These are phyloP conservation scores for Boehmeria nivea DNA, from an alignment of 306 rosid genomes.

Conservation along the genomic window DNA sequence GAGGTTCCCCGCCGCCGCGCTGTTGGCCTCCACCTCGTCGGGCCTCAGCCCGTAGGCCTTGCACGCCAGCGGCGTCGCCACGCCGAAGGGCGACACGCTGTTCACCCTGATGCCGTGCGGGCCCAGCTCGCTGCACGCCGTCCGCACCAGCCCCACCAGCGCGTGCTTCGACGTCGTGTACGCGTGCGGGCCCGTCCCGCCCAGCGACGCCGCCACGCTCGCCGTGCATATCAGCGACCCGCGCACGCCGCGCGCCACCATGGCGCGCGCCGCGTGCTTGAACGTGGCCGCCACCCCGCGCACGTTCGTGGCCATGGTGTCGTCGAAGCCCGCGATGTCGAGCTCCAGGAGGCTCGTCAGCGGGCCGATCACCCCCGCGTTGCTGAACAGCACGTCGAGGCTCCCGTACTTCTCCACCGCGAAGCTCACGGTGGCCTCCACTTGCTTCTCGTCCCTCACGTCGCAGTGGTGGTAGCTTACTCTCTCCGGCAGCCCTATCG, in stretches of 20 bases:
- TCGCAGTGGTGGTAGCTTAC: conserved; percentile 65
- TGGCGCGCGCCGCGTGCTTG: conserved; percentile 63
- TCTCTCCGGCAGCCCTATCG: conserved; percentile 32
- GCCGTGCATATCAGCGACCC: conserved; percentile 85
- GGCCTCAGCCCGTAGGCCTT: conserved; percentile 37
- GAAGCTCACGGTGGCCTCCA: conserved; percentile 48
- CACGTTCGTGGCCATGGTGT: conserved; percentile 59
- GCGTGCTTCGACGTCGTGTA: conserved; percentile 72
- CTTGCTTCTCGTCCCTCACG: conserved; percentile 69
- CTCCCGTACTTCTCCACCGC: conserved; percentile 54
- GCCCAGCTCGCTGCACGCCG: conserved; percentile 77
- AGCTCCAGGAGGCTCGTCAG: conserved; percentile 55
- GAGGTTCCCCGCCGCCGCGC: conserved; percentile 40
- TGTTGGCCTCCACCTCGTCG: conserved; percentile 40
- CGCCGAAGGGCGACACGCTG: conserved; percentile 72
- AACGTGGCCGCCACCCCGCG: conserved; percentile 61
- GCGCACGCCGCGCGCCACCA: conserved; percentile 42
- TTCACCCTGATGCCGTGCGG: conserved; percentile 76
- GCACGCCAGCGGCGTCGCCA: conserved; percentile 77
- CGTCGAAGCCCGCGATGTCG: conserved; percentile 53
- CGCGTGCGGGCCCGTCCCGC: conserved; percentile 59
- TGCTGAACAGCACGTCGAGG: conserved; percentile 66
- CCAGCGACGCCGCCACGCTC: conserved; percentile 59
- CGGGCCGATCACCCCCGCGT: conserved; percentile 73
- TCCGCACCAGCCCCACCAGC: conserved; percentile 53